A percentile compares a stretch with the other conserved stretches of the same genome.
These are phyloP conservation scores for Aspergillus glaucus DNA, from an alignment of 2,329 filamentous ascomycete species.

Conservation along the genomic window DNA sequence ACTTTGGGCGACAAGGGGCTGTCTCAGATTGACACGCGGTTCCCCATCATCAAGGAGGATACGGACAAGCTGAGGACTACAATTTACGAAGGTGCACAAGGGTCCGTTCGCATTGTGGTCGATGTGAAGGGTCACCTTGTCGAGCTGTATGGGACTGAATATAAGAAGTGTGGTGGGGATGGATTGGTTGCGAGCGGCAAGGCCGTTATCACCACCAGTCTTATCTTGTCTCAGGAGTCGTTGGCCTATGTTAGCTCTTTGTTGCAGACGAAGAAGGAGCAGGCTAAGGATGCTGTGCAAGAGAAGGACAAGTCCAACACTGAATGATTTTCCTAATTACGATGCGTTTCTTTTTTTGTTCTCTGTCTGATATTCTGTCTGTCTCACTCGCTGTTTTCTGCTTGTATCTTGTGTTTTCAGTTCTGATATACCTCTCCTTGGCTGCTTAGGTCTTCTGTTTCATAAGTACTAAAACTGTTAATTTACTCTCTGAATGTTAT, in stretches of 20 bases:
- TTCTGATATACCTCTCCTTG: background rate
- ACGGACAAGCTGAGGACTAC: conserved; percentile 63
- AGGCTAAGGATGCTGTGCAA: conserved; percentile 50
- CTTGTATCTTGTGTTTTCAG: conserved; percentile 3
- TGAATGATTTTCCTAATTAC: conserved; percentile 11
- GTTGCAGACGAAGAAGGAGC: conserved; percentile 57
- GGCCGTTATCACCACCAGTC: conserved; percentile 61
- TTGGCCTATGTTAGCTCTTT: conserved; percentile 56
- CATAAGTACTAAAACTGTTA: background rate
- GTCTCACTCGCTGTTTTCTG: background rate
- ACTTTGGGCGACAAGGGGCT: conserved; percentile 67
- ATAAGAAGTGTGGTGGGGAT: conserved; percentile 46
- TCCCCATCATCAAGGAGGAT: conserved; percentile 70
- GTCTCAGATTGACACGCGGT: conserved; percentile 60
- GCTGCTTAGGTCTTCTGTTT: background rate
- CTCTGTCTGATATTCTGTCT: background rate
- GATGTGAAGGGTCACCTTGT: conserved; percentile 47
- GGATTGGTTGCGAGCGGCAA: conserved; percentile 63
- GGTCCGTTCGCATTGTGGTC: conserved; percentile 58
- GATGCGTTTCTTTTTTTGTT: conserved; percentile 4
- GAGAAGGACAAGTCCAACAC: conserved; percentile 46
- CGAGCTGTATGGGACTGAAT: conserved; percentile 39
- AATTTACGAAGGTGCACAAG: conserved; percentile 55
- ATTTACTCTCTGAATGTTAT: background rate
- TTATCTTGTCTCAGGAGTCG: conserved; percentile 62